Evolutionary conservation across 2,329 filamentous ascomycete species (phyloP), one percentile per base, ranked within the genome.

Genomic region (Xylariaceae sp.): DNA sequence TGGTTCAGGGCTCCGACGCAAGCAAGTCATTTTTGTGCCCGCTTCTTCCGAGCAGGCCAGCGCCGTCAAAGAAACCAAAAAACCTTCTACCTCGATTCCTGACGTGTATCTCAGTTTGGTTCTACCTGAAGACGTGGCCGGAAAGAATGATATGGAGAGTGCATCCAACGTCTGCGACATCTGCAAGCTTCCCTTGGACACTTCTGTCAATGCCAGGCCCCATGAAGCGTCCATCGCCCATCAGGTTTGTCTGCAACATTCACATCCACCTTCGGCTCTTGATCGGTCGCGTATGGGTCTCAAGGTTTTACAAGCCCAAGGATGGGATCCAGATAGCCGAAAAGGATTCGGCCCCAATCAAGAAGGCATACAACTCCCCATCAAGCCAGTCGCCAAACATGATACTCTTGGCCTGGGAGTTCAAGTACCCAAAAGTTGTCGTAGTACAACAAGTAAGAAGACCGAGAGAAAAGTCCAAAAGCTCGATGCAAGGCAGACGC

Each of bases 321-420:
- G 86, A 22, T 91, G 85, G 81, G 83, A 91, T 55, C 84, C 86
- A 0, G 86, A 91, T 64, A 72, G 80, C 22, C 73, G 88, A 3
- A 65, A 70, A 14, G 91, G 91, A 0, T 73, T 96, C 0, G 91
- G 91, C 0, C 77, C 77, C 8, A 67, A 70, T 2, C 83, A 86
- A 1, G 79, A 86, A 54, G 91, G 91, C 3, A 83, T 88, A 49
- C 74, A 84, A 33, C 83, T 82, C 53, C 91, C 91, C 1, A 73
- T 96, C 51, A 89, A 89, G 61, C 71, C 79, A 1, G 77, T 74
- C 47, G 70, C 77, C 44, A 95, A 95, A 67, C 77, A 83, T 35
- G 81, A 92, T 60, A 89, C 78, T 3, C 69, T 86, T 6, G 92
- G 91, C 0, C 65, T 95, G 21, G 89, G 90, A 0, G 72, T 76